These are phyloP conservation scores for Russula ochroleuca DNA, from an alignment of 768 basidiomycete species.

Conservation along the genomic window DNA sequence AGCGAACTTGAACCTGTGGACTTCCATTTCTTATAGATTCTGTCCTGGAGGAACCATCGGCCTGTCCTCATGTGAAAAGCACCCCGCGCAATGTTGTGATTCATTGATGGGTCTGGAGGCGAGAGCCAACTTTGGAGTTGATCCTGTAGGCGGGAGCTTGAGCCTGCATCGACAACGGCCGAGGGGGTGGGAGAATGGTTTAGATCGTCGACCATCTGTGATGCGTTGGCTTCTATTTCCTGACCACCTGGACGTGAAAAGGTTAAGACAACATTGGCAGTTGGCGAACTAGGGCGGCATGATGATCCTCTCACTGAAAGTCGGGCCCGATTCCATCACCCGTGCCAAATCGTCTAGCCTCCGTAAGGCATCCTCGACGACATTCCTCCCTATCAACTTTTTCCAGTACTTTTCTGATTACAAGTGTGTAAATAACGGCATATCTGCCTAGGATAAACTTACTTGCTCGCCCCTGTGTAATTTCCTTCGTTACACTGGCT, in stretches of 20 bases:
- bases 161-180: neutral
- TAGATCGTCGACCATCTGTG: too few species aligned
- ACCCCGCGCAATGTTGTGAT: neutral
- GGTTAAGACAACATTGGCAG: neutral
- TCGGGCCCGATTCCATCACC: too few species aligned
- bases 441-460: neutral
- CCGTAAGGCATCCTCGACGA: too few species aligned
- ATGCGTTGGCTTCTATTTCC: too few species aligned
- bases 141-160: neutral
- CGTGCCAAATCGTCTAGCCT: too few species aligned
- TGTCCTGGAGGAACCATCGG: neutral
- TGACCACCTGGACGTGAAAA: neutral
- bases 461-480: neutral
- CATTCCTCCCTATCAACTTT: too few species aligned
- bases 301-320: too few species aligned
- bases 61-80: neutral
- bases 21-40: neutral
- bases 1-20: neutral
- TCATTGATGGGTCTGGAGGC: conserved; percentile 1
- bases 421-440: neutral
- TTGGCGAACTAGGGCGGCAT: neutral
- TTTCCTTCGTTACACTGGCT: neutral
- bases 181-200: neutral
- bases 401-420: neutral
- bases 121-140: neutral